phyloP scores from a whole-genome alignment of 228 moss, liverwort and hornwort genomes.

The Sphagnum magellanicum region DNA sequence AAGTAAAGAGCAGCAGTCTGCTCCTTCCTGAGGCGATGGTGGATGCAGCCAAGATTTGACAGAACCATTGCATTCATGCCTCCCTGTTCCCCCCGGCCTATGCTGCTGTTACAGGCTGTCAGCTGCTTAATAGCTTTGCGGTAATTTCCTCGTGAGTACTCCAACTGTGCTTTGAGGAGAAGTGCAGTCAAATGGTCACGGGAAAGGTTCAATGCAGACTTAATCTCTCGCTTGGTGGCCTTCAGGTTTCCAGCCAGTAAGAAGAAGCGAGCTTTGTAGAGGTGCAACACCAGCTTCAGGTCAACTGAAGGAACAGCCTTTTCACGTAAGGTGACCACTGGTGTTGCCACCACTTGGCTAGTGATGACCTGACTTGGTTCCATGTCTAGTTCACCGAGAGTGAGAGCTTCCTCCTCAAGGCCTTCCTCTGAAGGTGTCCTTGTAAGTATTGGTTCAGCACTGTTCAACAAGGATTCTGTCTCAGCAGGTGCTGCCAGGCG shows the following conservation, averaged over 20 bases:
- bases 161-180: constrained; percentile 78
- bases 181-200: constrained; percentile 72
- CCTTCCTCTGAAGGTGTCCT: constrained; percentile 77
- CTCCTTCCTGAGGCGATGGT: constrained; percentile 69
- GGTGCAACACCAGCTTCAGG: constrained; percentile 73
- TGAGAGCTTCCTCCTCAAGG: constrained; percentile 73
- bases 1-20: constrained; percentile 73
- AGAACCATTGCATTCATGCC: constrained; percentile 45
- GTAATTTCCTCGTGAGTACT: constrained; percentile 77
- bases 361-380: constrained; percentile 33
- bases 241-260: constrained; percentile 68
- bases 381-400: constrained; percentile 61
- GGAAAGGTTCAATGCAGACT: constrained; percentile 71
- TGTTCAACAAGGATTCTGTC: constrained; percentile 18
- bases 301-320: constrained; percentile 73
- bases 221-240: constrained; percentile 78
- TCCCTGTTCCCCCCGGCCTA: constrained; percentile 40
- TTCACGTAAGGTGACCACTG: constrained; percentile 22
- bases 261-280: constrained; percentile 80
- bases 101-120: constrained; percentile 44
- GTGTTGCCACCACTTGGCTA: constrained; percentile 10
- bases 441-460: constrained; percentile 53
- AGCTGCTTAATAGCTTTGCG: constrained; percentile 82
- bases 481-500: constrained; percentile 18
- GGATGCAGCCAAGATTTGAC: constrained; percentile 77